These are phyloP conservation scores for Camellia japonica DNA, from an alignment of 148 eudicot genomes.

Conservation along the genomic window DNA sequence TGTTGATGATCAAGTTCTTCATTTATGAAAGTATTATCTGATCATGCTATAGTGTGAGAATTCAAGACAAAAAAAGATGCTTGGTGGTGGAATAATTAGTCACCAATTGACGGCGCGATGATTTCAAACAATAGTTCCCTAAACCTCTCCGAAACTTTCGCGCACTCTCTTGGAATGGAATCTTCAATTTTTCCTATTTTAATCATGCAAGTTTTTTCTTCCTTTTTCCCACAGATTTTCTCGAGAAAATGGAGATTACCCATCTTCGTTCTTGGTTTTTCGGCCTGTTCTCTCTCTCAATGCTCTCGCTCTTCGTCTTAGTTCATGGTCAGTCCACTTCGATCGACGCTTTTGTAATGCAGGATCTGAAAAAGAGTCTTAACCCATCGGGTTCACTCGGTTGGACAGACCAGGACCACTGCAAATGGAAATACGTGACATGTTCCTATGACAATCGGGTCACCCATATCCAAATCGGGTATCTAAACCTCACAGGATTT, in stretches of 20 bases:
- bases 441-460: conserved; percentile 60
- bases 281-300: background rate
- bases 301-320: background rate
- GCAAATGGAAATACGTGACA: conserved; percentile 56
- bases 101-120: too few relatives aligned
- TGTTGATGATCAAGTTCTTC: too few relatives aligned
- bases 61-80: too few relatives aligned
- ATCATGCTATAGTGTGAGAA: too few relatives aligned
- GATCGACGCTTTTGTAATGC: conserved; percentile 50
- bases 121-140: too few relatives aligned
- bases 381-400: conserved; percentile 42
- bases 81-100: too few relatives aligned
- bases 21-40: too few relatives aligned
- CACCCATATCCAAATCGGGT: conserved; percentile 73
- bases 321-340: conserved; percentile 32
- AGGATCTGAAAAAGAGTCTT: conserved; percentile 46
- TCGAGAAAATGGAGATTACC: background rate
- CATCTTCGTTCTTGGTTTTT: background rate
- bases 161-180: too few relatives aligned
- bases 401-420: conserved; percentile 70
- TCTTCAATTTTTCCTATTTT: too few relatives aligned
- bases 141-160: too few relatives aligned
- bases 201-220: background rate
- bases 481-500: conserved; percentile 55
- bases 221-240: background rate